phyloP scores from a whole-genome alignment of 805 yeast genomes.

The Jamesozyma hellenica region DNA sequence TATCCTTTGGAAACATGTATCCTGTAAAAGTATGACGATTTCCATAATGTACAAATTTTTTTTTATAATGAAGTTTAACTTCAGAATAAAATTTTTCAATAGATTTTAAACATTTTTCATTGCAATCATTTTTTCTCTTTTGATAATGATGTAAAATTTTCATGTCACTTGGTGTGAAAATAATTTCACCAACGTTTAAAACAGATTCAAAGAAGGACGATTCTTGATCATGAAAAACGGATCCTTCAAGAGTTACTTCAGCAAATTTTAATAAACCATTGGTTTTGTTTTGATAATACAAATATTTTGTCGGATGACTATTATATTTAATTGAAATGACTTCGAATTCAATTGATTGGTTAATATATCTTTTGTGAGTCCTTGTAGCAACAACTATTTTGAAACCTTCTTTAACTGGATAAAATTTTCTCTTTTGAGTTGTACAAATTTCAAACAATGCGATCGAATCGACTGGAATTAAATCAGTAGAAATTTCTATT shows the following conservation, averaged over 20 bases:
- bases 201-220: background rate
- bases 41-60: too few species aligned
- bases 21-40: too few species aligned
- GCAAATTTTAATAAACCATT: background rate
- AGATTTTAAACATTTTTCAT: too few species aligned
- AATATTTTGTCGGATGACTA: background rate
- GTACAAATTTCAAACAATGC: background rate
- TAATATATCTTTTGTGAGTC: background rate
- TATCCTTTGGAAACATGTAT: background rate
- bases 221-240: background rate
- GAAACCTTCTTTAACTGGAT: background rate
- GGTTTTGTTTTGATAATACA: background rate
- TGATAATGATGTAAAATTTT: background rate
- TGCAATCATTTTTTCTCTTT: too few species aligned
- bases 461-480: background rate
- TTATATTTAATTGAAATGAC: background rate
- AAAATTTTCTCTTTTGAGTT: background rate
- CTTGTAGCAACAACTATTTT: background rate
- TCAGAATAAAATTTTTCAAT: too few species aligned
- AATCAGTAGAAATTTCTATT: background rate
- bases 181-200: background rate
- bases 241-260: background rate
- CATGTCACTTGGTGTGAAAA: background rate
- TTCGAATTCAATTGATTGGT: background rate
- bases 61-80: too few species aligned